Base-by-base conservation (phyloP, 1,139 yeast species). In the Hyphopichia khmerensis region DNA sequence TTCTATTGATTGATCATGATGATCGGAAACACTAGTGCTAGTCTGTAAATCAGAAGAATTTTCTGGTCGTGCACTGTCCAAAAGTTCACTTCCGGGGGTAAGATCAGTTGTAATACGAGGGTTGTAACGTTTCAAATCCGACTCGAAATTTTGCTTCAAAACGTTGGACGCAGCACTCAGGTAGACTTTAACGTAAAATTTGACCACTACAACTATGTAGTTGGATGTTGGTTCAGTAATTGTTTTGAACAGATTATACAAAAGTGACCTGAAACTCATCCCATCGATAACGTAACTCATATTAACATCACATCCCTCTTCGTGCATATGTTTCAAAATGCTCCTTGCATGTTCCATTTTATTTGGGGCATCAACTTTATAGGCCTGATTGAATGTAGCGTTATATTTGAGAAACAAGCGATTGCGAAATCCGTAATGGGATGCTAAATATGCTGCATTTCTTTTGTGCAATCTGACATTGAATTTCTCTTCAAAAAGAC, bases 401-500 rank as follows among this genome's bases (percentile, higher is more conserved):
- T 36, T 36, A 21, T 36, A 36, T 9, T 13, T 17, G 16, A 36
- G 17, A n/a, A 29, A 36, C 11, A 36, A 23, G 17, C 26, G 33
- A 17, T 36, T 36, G 10, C 40, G 31, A 18, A 38, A 33, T 6
- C 40, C 40, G 14, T 38, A 38, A 18, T 38, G 40, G 4, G 5
- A 24, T 5, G 23, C 16, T 7, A 38, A 26, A 18, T 38, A 38
- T 4, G 16, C 15, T 14, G 36, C 36, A n/a, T 38, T 31, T 8
- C 18, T 5, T n/a, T 26, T 26, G 8, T 21, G 16, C 4, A 36
- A n/a, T 9, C 6, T 36, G 2, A 42, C 34, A 3, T 38, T 34
- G 27, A 48, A 45, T 29, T 40, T 40, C 7, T 43, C 29, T 34
- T 35, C 33, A 38, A 47, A 47, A 30, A 42, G 40, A 4, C 27